Conservation (phyloP, 2,329 filamentous ascomycete species). For the Fusarium tuaranense region DNA sequence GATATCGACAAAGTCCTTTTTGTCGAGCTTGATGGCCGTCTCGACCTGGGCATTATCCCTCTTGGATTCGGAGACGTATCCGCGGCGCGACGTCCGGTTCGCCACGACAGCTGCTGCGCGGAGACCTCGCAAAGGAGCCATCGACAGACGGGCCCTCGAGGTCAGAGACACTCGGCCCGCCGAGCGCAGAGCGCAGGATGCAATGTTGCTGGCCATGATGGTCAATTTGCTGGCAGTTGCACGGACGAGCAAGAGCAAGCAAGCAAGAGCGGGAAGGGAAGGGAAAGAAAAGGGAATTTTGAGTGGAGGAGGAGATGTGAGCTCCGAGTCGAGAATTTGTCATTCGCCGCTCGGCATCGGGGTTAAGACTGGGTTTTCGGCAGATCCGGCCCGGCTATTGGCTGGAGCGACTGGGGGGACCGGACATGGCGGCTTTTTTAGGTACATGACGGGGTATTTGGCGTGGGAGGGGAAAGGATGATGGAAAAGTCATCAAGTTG, state of each 20-base stretch:
- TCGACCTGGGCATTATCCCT: slow-evolving; percentile 86
- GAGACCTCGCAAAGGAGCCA: slow-evolving; percentile 46
- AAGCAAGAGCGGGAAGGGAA: slow-evolving; percentile 30
- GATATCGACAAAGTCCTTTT: slow-evolving; percentile 80
- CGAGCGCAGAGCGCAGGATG: slow-evolving; percentile 80
- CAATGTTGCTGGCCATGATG: slow-evolving; percentile 72
- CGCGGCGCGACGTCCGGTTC: slow-evolving; percentile 59
- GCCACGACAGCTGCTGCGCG: slow-evolving; percentile 46
- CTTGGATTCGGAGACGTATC: slow-evolving; percentile 88
- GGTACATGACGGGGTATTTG: slow-evolving; percentile 20
- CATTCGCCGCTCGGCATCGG: slow-evolving; percentile 52
- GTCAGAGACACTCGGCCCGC: slow-evolving; percentile 71
- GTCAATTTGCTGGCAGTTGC: slow-evolving; percentile 38
- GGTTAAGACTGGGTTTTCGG: slow-evolving; percentile 45
- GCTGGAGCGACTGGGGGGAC: slow-evolving; percentile 37
- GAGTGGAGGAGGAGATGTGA: slow-evolving; percentile 37
- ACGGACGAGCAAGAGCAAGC: slow-evolving; percentile 35
- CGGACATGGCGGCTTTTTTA: slow-evolving; percentile 26
- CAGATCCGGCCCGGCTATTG: slow-evolving; percentile 46
- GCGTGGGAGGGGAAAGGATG: slow-evolving; percentile 12
- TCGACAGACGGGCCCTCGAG: slow-evolving; percentile 54
- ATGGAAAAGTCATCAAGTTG: slow-evolving; percentile 21
- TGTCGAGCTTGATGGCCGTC: slow-evolving; percentile 86
- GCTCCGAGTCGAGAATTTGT: slow-evolving; percentile 50
- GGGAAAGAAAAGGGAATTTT: slow-evolving; percentile 39